These are phyloP conservation scores for Zymoseptoria pseudotritici DNA, from an alignment of 2,329 filamentous ascomycete species.

Conservation along the genomic window DNA sequence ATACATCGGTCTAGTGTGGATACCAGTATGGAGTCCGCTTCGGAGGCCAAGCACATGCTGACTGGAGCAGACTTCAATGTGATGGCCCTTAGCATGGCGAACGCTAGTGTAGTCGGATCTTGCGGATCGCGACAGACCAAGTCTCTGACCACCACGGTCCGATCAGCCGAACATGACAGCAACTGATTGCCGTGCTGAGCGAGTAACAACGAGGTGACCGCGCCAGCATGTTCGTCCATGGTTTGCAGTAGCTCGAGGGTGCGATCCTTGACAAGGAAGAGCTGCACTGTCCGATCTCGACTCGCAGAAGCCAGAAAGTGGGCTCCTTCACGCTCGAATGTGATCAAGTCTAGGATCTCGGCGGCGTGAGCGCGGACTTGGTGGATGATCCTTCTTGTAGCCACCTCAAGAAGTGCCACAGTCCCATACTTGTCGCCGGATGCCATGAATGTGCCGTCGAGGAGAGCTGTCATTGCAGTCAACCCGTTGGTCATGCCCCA, in stretches of 20 bases:
- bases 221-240: constrained; percentile 81
- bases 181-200: constrained; percentile 59
- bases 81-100: constrained; percentile 67
- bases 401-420: constrained; percentile 52
- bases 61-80: constrained; percentile 79
- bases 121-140: constrained; percentile 61
- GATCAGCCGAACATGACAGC: constrained; percentile 81
- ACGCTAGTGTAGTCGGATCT: constrained; percentile 57
- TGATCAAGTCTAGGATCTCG: constrained; percentile 74
- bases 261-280: constrained; percentile 58
- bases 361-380: constrained; percentile 79
- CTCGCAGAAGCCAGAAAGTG: constrained; percentile 74
- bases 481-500: constrained; percentile 49
- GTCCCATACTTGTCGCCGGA: constrained; percentile 83
- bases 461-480: constrained; percentile 51
- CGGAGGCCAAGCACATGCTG: constrained; percentile 69
- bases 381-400: constrained; percentile 54
- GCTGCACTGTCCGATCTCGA: constrained; percentile 82
- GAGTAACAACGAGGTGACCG: constrained; percentile 71
- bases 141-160: constrained; percentile 77
- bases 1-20: constrained; percentile 58
- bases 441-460: constrained; percentile 60
- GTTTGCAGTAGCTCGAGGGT: constrained; percentile 71
- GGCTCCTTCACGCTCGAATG: constrained; percentile 55
- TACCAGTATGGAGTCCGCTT: constrained; percentile 47